phyloP scores from a whole-genome alignment of 2,329 filamentous ascomycete species.

The Aspergillus fumigatus region DNA sequence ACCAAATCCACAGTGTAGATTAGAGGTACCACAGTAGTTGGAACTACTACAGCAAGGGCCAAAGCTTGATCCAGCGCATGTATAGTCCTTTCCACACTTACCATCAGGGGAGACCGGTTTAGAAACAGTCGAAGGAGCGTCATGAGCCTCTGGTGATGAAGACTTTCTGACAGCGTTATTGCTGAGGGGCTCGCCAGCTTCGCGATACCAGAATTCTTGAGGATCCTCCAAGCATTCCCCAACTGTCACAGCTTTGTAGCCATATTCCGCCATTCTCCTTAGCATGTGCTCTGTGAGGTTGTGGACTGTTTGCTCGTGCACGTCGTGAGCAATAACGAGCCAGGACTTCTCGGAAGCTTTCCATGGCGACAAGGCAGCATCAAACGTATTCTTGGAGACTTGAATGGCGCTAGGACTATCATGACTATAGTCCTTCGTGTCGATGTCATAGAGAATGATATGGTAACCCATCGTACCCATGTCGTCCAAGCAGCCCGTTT shows the following conservation, averaged over 20 bases:
- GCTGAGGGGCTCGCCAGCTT: conserved; percentile 25
- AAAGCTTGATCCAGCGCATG: conserved; percentile 32
- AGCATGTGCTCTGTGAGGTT: conserved; percentile 42
- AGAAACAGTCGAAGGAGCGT: conserved; percentile 1
- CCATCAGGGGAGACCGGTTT: conserved; percentile 28
- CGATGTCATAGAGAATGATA: conserved; percentile 44
- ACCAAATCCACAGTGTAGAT: conserved; percentile 26
- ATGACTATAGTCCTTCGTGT: conserved; percentile 45
- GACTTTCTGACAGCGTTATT: conserved; percentile 10
- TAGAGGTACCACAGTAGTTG: conserved; percentile 29
- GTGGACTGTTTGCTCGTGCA: conserved; percentile 40
- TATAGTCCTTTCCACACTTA: conserved; percentile 31
- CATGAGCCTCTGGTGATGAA: not conserved
- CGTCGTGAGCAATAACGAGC: conserved; percentile 41
- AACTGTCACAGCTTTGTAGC: conserved; percentile 39
- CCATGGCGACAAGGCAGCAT: conserved; percentile 25
- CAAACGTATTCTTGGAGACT: conserved; percentile 38
- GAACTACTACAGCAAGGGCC: conserved; percentile 29
- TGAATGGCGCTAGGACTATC: conserved; percentile 35
- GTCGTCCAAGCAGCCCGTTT: conserved; percentile 38
- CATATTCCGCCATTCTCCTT: conserved; percentile 23
- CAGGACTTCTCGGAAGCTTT: conserved; percentile 30
- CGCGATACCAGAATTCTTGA: conserved; percentile 39
- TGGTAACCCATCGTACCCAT: conserved; percentile 48
- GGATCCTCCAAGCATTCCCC: conserved; percentile 41